Evolutionary conservation across 2,329 filamentous ascomycete species (phyloP), one percentile per base, ranked within the genome.

Genomic region (Botryosphaeria agaves): DNA sequence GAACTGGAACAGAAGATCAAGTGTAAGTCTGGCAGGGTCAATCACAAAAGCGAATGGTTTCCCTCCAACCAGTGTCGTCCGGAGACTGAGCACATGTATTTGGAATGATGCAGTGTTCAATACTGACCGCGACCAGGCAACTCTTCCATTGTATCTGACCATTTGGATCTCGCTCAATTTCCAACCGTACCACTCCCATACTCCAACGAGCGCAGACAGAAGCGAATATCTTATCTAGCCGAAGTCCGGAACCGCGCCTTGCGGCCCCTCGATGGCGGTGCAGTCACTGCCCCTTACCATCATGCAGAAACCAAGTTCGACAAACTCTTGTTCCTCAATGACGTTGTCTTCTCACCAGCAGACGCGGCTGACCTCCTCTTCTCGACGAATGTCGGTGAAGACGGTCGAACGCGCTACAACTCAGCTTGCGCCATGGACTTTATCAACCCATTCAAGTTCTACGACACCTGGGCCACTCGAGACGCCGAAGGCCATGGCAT

Each of bases 381-480:
- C 41, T 68, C 67, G 2, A 73, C 69, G 4, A 69, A 73, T 38
- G 48, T 56, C 14, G 57, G 65, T 32, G 47, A 56, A 5, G 51
- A 62, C 18, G 75, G 73, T 7, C 48, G 46, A 8, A 49, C 57
- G 11, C 41, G 52, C 31, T 83, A 81, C 41, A 67, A 72, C 3
- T 72, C 76, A 0, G 74, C 73, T 3, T 84, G 78, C 43, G 74
- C 74, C 0, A 54, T 80, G 20, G 78, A 84, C 52, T 82, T 74
- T 42, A 67, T 72, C 36, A 65, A 68, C 32, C 70, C 76, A 1
- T 69, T 76, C 37, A 61, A 68, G 24, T 79, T 72, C 46, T 83
- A 84, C 49, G 79, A 84, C 47, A 71, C 75, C 0, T 83, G 79
- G 47, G 78, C 76, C 1, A 69, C 74, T 14, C 63, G 78, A 9